Evolutionary conservation across 768 basidiomycete species (phyloP).

Genomic region (Phylloporus scabripes): DNA sequence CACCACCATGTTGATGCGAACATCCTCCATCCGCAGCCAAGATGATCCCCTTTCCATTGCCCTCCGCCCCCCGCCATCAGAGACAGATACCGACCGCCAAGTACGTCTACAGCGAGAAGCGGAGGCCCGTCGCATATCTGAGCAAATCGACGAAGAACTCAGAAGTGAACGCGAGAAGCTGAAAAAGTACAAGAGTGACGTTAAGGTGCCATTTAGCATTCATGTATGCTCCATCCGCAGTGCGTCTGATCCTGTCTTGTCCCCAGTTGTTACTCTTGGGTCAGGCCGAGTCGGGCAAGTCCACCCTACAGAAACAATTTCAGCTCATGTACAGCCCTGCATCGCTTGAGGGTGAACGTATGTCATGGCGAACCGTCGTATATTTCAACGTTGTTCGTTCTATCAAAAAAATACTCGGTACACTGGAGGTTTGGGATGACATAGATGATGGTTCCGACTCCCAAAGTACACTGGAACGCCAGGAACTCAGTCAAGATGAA

Average conservation of each 20-base stretch:
- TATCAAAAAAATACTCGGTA: slow-evolving; percentile 61
- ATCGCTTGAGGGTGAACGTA: slow-evolving; percentile 61
- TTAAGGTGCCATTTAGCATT: slow-evolving; percentile 46
- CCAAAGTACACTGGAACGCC: slow-evolving; percentile 30
- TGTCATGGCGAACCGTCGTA: slow-evolving; percentile 67
- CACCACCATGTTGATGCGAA: slow-evolving; percentile 51
- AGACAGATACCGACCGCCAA: slow-evolving; percentile 61
- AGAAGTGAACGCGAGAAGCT: slow-evolving; percentile 61
- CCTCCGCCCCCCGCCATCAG: slow-evolving; percentile 56
- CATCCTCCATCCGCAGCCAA: slow-evolving; percentile 66
- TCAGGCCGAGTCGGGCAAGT: slow-evolving; percentile 76
- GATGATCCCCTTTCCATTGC: slow-evolving; percentile 72
- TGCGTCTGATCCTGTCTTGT: slow-evolving; percentile 18
- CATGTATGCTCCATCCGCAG: background rate
- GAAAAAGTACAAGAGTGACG: slow-evolving; percentile 64
- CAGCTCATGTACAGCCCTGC: slow-evolving; percentile 77
- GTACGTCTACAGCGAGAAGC: slow-evolving; percentile 59
- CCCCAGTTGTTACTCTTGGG: slow-evolving; percentile 65
- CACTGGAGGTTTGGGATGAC: slow-evolving; percentile 60
- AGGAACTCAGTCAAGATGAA: slow-evolving; percentile 27
- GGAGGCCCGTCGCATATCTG: slow-evolving; percentile 70
- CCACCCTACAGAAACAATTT: slow-evolving; percentile 73
- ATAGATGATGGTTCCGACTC: slow-evolving; percentile 46
- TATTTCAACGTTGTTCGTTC: slow-evolving; percentile 74
- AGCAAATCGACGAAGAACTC: slow-evolving; percentile 78